Conservation (phyloP, 129 eudicot genomes). For the Pulicaria dysenterica region DNA sequence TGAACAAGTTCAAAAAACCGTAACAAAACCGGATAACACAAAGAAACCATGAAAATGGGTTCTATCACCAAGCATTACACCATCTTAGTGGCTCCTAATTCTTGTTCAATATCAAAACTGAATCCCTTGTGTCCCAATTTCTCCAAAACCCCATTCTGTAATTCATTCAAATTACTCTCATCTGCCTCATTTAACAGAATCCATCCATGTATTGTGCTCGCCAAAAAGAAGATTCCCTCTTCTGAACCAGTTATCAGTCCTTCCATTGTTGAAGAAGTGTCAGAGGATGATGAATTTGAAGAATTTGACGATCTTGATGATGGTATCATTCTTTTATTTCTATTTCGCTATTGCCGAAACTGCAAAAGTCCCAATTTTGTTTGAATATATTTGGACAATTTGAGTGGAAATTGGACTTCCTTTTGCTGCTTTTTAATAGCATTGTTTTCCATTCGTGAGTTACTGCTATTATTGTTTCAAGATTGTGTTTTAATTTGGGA, state of each 20-base stretch:
- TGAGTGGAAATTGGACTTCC: background rate
- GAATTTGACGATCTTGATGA: slow-evolving; percentile 45
- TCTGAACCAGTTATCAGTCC: slow-evolving; percentile 51
- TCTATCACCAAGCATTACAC: slow-evolving; percentile 23
- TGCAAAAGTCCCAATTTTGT: background rate
- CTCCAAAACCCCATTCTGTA: slow-evolving; percentile 23
- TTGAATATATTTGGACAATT: background rate
- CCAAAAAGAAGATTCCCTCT: slow-evolving; percentile 51
- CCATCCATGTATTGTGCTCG: slow-evolving; percentile 28
- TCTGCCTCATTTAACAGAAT: slow-evolving; percentile 14
- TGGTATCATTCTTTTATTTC: background rate
- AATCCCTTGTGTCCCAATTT: background rate
- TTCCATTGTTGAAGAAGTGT: slow-evolving; percentile 54
- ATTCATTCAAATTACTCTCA: slow-evolving; percentile 20
- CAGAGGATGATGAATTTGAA: slow-evolving; percentile 49
- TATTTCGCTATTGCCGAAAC: background rate
- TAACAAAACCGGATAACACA: slow-evolving; percentile 1
- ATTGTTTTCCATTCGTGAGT: background rate
- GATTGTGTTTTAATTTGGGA: slow-evolving; percentile 6
- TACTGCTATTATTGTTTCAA: background rate
- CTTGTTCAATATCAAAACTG: background rate
- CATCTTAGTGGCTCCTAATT: slow-evolving; percentile 19
- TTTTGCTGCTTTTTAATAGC: background rate
- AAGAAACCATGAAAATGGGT: slow-evolving; percentile 25
- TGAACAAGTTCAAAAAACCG: background rate